These are phyloP conservation scores for Pachyrhizus erosus DNA, from an alignment of 306 rosid species.

Conservation along the genomic window DNA sequence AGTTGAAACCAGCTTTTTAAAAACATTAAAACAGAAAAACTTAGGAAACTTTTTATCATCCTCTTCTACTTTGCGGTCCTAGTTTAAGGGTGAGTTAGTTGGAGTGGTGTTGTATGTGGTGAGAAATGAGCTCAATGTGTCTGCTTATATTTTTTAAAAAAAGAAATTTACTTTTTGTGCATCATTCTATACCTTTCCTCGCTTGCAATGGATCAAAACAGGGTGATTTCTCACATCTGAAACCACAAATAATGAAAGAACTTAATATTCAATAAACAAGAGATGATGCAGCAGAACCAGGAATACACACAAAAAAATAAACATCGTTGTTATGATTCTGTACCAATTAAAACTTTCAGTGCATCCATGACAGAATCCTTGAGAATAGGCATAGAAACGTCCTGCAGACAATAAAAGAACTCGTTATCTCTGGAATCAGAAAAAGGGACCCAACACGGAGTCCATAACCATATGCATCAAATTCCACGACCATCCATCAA, in stretches of 20 bases:
- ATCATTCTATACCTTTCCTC: constrained; percentile 52
- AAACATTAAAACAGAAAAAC: background rate
- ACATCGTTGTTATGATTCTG: background rate
- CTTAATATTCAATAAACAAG: constrained; percentile 26
- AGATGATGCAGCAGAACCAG: background rate
- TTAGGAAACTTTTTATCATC: background rate
- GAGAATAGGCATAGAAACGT: constrained; percentile 59
- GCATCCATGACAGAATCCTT: constrained; percentile 76
- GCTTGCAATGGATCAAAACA: constrained; percentile 56
- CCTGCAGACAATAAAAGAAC: constrained; percentile 56
- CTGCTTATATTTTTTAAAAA: background rate
- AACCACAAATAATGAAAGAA: constrained; percentile 5
- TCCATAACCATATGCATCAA: constrained; percentile 35
- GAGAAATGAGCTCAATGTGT: background rate
- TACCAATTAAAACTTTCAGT: constrained; percentile 78
- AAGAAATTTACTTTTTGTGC: background rate
- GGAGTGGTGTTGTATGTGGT: background rate
- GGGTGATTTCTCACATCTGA: constrained; percentile 65
- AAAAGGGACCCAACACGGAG: background rate
- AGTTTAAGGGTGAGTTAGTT: background rate
- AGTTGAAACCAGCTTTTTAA: background rate
- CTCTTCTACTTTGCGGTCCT: background rate
- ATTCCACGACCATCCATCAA: constrained; percentile 14
- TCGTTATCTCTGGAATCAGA: background rate
- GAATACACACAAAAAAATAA: background rate